These are phyloP conservation scores for Nothopassalora personata DNA, from an alignment of 2,329 filamentous ascomycete genomes.

Conservation along the genomic window DNA sequence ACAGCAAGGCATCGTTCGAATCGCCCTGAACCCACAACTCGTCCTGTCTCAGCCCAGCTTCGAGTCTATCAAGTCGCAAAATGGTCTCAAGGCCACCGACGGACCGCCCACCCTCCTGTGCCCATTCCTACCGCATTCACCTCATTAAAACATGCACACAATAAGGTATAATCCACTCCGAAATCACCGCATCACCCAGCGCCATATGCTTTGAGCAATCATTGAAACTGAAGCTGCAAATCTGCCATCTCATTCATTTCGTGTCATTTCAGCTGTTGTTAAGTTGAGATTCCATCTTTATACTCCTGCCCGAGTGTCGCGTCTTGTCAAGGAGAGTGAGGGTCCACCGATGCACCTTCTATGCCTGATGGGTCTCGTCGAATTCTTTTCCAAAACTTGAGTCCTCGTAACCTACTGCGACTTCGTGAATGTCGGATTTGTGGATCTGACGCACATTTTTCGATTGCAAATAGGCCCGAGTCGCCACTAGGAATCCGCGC, in stretches of 20 bases:
- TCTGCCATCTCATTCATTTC: conserved; percentile 2
- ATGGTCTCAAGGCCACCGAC: neutral
- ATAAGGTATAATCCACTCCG: neutral
- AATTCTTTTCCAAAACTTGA: conserved; percentile 35
- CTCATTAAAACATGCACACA: conserved; percentile 2
- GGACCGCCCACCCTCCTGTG: neutral
- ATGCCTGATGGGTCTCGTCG: conserved; percentile 22
- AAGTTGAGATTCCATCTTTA: neutral
- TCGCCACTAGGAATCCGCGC: conserved; percentile 26
- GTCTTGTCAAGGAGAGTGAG: conserved; percentile 1
- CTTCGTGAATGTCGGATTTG: conserved; percentile 29
- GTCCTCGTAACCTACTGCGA: conserved; percentile 31
- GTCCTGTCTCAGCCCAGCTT: neutral
- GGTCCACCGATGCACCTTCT: conserved; percentile 6
- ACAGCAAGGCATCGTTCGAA: neutral
- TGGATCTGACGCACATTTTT: conserved; percentile 13
- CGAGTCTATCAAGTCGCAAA: neutral
- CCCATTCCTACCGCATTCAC: neutral
- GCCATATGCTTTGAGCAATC: neutral
- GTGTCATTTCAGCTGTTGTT: neutral
- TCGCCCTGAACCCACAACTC: neutral
- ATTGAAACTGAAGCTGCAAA: conserved; percentile 4
- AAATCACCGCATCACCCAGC: neutral
- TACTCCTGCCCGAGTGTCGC: neutral
- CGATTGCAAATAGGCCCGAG: conserved; percentile 11